A percentile compares a stretch with the other conserved stretches of the same genome.
Evolutionary conservation across 805 yeast species (phyloP).

Genomic region (Teunomyces kruisii): DNA sequence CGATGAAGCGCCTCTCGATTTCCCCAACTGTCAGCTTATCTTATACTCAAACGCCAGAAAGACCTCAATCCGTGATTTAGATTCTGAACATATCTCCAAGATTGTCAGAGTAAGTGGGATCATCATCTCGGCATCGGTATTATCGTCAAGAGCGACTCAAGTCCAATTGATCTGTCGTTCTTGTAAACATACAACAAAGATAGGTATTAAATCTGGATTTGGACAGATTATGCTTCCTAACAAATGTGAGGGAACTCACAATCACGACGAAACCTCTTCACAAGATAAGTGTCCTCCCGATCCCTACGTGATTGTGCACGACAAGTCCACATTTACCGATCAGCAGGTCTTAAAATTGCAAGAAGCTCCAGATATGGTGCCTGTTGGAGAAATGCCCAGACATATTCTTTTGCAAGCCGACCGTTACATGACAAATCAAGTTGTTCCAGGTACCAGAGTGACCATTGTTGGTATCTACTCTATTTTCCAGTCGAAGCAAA

Average conservation of each 20-base stretch:
- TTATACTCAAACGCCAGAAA: slow-evolving; percentile 70
- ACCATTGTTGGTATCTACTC: slow-evolving; percentile 91
- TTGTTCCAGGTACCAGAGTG: slow-evolving; percentile 94
- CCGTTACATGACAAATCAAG: slow-evolving; percentile 82
- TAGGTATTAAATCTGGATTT: slow-evolving; percentile 65
- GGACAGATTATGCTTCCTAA: slow-evolving; percentile 70
- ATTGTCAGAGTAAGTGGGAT: slow-evolving; percentile 92
- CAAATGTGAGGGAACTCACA: slow-evolving; percentile 52
- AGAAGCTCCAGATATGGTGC: slow-evolving; percentile 98
- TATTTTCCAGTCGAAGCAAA: slow-evolving; percentile 71
- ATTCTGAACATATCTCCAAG: slow-evolving; percentile 84
- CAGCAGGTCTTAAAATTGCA: slow-evolving; percentile 93
- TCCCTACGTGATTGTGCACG: slow-evolving; percentile 92
- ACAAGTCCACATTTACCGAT: slow-evolving; percentile 88
- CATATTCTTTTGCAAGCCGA: slow-evolving; percentile 86
- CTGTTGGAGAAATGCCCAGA: slow-evolving; percentile 98
- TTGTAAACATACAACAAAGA: slow-evolving; percentile 76
- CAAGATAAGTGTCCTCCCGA: slow-evolving; percentile 77
- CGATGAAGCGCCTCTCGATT: slow-evolving; percentile 50
- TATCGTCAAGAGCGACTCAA: slow-evolving; percentile 81
- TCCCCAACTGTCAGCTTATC: slow-evolving; percentile 84
- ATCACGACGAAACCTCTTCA: slow-evolving; percentile 43
- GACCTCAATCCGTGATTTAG: slow-evolving; percentile 75
- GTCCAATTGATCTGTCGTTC: slow-evolving; percentile 83
- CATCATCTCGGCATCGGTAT: slow-evolving; percentile 84